Percentiles rank a stretch among this genome's conserved stretches.
phyloP scores from a whole-genome alignment of 768 basidiomycete genomes.

The Tricholoma bakamatsutake region DNA sequence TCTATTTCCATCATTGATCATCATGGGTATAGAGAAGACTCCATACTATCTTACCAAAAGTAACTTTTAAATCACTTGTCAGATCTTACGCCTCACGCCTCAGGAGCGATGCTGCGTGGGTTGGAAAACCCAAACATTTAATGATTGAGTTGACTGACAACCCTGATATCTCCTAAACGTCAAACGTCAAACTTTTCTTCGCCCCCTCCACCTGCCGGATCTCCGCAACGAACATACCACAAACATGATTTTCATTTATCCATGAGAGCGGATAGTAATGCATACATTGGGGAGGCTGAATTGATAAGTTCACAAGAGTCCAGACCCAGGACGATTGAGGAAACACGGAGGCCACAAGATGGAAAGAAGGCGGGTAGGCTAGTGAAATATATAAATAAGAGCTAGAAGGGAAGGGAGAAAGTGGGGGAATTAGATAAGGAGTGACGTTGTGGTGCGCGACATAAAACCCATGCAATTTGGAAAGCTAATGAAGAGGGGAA shows the following conservation, averaged over 20 bases:
- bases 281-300: slow-evolving; percentile 18
- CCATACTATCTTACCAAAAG: too few species aligned
- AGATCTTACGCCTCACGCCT: neutral
- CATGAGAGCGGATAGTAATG: slow-evolving; percentile 17
- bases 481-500: slow-evolving; percentile 2
- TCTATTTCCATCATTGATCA: too few species aligned
- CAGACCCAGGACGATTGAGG: slow-evolving; percentile 2
- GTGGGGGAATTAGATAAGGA: neutral
- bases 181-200: neutral
- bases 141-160: neutral
- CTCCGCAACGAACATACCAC: neutral
- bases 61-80: too few species aligned
- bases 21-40: too few species aligned
- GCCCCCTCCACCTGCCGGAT: neutral
- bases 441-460: neutral
- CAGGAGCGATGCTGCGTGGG: neutral
- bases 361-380: slow-evolving; percentile 1
- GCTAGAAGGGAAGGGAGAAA: neutral
- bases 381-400: neutral
- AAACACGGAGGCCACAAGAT: slow-evolving; percentile 2
- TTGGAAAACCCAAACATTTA: neutral
- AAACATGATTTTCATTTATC: neutral
- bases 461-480: slow-evolving; percentile 4
- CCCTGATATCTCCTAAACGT: neutral
- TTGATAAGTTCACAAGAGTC: slow-evolving; percentile 11